A percentile compares a stretch with the other conserved stretches of the same genome.
These are phyloP conservation scores for Xylogone sp. DNA, from an alignment of 2,329 filamentous ascomycete genomes.

Conservation along the genomic window DNA sequence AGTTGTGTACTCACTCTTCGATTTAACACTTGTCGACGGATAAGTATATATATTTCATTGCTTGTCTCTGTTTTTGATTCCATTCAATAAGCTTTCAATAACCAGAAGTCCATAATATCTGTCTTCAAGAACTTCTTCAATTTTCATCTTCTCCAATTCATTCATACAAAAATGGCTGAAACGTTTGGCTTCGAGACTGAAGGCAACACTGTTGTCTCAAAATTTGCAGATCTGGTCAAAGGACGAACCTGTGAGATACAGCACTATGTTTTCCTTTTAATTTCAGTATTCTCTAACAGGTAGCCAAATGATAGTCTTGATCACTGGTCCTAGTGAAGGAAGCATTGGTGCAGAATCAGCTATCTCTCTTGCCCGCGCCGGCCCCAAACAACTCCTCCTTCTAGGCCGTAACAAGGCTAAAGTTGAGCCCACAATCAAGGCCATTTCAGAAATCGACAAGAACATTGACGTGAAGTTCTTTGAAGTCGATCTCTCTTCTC, in stretches of 20 bases:
- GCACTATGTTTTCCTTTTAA: not conserved
- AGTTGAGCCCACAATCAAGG: conserved; percentile 15
- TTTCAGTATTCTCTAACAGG: not conserved
- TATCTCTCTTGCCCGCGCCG: conserved; percentile 18
- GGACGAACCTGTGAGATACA: conserved; percentile 4
- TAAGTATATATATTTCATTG: not conserved
- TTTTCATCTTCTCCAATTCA: not conserved
- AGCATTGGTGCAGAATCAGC: conserved; percentile 16
- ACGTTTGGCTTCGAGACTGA: conserved; percentile 3
- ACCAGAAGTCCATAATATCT: too few species aligned
- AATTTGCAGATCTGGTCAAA: conserved; percentile 11
- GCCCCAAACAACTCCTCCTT: conserved; percentile 11
- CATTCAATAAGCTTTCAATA: too few species aligned
- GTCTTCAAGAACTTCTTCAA: not conserved
- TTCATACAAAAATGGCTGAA: not conserved
- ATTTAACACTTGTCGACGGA: not conserved
- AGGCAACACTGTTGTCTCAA: conserved; percentile 8
- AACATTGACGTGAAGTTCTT: conserved; percentile 3
- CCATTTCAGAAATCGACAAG: conserved; percentile 10
- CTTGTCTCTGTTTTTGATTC: not conserved
- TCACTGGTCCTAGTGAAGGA: conserved; percentile 14
- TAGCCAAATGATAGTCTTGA: not conserved
- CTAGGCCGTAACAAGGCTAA: conserved; percentile 14
- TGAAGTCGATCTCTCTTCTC: conserved; percentile 30
- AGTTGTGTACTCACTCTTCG: not conserved